Base-by-base conservation (phyloP, 306 rosid genomes). In the Cucumis melo region DNA sequence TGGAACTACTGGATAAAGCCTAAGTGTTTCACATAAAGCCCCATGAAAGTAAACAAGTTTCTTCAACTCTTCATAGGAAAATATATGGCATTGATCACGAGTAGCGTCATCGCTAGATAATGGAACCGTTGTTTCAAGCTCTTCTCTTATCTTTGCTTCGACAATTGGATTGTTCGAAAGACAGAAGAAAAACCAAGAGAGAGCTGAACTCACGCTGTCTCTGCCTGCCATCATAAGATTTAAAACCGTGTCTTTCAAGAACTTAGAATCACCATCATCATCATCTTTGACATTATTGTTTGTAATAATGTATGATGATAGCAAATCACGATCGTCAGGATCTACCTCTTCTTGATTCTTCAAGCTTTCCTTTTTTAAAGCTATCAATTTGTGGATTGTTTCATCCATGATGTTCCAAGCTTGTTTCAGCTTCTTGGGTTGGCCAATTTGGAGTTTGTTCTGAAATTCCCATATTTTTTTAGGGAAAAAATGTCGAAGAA, bases 1-100 rank as follows among this genome's bases (percentile, higher is more conserved):
- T 16, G 91, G 91, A 16, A 86, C 53, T 0, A 88, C 85, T 11
- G 94, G 94, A 19, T 46, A 87, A 10, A 89, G 87, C 16, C 91
- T 24, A 11, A 89, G 41, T 6, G 90, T 3, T 76, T 89, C 90
- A 24, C 82, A 86, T 20, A 89, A 13, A 38, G 87, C 87, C 63
- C 82, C 89, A 58, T 87, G 93, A 0, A 89, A 78, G 77, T 89
- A 86, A 19, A 88, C 89, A 5, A 86, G 60, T 5, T 78, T 79
- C 1, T 68, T 58, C 13, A 90, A 24, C 1, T 87, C 84, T 6
- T 81, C 29, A 3, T 53, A 67, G 2, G 59, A 29, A 21, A 75
- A 58, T 21, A 57, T 39, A 21, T 3, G 14, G 3, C 9, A 6
- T 0, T 51, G 24, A 3, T 50, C 44, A 3, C 5, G 20, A 19